Evolutionary conservation across 1,139 yeast species (phyloP).

Genomic region (Geotrichum cucujoidarum): DNA sequence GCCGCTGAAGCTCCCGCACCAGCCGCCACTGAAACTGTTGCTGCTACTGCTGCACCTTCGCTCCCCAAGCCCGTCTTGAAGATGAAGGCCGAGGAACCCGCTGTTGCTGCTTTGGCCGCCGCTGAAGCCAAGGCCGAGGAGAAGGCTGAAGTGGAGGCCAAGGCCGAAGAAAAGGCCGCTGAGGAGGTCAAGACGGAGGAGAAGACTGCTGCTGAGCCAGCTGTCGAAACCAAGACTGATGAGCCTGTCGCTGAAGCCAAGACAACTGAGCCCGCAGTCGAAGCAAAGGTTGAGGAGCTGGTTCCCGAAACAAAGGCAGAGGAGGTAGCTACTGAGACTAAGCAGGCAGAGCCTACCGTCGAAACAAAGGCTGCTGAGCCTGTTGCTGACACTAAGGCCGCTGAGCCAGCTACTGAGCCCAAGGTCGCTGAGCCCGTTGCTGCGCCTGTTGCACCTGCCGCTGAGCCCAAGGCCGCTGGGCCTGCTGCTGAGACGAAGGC

Average conservation of each 20-base stretch:
- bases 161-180: neutral
- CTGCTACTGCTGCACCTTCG: conserved; percentile 4
- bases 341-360: neutral
- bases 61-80: too few species aligned
- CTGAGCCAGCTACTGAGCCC: neutral
- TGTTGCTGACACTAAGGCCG: conserved; percentile 5
- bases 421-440: conserved; percentile 5
- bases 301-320: neutral
- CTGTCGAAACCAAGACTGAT: neutral
- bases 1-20: conserved; percentile 2
- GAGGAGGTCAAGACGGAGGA: neutral
- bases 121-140: neutral
- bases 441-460: conserved; percentile 2
- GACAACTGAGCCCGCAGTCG: neutral
- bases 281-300: neutral
- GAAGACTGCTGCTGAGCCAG: neutral
- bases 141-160: neutral
- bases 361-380: conserved; percentile 10
- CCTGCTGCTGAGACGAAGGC: conserved; percentile 3
- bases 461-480: neutral
- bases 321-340: conserved; percentile 2
- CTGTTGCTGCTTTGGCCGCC: neutral
- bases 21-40: neutral
- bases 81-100: too few species aligned
- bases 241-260: conserved; percentile 11